phyloP scores from a whole-genome alignment of 257 asterid species.

The Solanum lycopersicoides region DNA sequence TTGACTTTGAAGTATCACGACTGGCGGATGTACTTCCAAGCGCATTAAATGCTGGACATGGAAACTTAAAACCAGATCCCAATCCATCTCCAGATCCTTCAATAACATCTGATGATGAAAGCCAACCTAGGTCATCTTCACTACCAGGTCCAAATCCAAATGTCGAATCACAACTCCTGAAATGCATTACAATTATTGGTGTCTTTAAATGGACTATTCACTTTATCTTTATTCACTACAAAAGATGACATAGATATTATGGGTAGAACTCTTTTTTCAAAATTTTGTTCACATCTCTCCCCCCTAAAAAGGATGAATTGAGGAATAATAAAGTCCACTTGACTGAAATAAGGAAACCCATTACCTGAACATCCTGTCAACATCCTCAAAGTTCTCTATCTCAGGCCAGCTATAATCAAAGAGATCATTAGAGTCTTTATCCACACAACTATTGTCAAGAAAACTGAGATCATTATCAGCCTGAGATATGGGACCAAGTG shows the following conservation, averaged over 20 bases:
- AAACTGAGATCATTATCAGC: conserved; percentile 34
- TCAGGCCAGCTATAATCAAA: conserved; percentile 69
- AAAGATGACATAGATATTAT: background rate
- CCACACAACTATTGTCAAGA: conserved; percentile 35
- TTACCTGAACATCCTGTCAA: conserved; percentile 84
- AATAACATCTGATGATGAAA: conserved; percentile 44
- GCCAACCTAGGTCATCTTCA: conserved; percentile 66
- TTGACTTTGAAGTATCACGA: conserved; percentile 17
- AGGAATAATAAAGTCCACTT: background rate
- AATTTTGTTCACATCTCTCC: background rate
- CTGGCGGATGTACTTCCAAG: conserved; percentile 19
- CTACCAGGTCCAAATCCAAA: conserved; percentile 60
- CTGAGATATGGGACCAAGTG: conserved; percentile 37
- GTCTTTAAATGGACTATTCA: background rate
- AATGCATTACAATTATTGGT: conserved; percentile 1
- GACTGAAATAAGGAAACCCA: conserved; percentile 3
- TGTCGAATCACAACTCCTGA: conserved; percentile 73
- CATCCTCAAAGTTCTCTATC: conserved; percentile 78
- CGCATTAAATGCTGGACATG: conserved; percentile 34
- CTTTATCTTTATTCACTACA: background rate
- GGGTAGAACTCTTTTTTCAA: background rate
- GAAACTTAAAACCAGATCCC: conserved; percentile 36
- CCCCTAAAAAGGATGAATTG: background rate
- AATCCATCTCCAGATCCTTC: conserved; percentile 35
- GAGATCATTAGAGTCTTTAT: conserved; percentile 52